Percentiles rank a stretch among this genome's conserved stretches.
Evolutionary conservation across 352 stramenopile genomes (phyloP).

Genomic region (Pythium insidiosum): DNA sequence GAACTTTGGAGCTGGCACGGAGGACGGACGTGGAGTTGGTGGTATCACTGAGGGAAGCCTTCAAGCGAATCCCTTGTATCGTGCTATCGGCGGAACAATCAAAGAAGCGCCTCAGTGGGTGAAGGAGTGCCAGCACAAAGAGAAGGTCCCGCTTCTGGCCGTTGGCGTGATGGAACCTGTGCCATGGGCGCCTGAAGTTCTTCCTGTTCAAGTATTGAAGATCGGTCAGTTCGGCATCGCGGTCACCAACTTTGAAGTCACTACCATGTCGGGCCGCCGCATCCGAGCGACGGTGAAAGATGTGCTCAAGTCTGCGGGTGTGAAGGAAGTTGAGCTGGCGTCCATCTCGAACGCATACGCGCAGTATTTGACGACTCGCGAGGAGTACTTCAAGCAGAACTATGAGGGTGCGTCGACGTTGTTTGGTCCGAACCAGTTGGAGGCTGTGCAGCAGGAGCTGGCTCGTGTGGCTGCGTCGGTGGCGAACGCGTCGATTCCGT

Average conservation of each 20-base stretch:
- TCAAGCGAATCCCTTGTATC: slow-evolving; percentile 23
- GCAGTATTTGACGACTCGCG: slow-evolving; percentile 52
- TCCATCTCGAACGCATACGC: slow-evolving; percentile 52
- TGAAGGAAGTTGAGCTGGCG: slow-evolving; percentile 40
- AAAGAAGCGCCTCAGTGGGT: slow-evolving; percentile 28
- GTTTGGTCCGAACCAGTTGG: slow-evolving; percentile 59
- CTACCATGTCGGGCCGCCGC: slow-evolving; percentile 47
- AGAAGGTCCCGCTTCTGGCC: slow-evolving; percentile 32
- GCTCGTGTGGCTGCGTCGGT: slow-evolving; percentile 26
- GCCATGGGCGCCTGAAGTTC: slow-evolving; percentile 32
- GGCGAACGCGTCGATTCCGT: slow-evolving; percentile 7
- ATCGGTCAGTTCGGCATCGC: slow-evolving; percentile 45
- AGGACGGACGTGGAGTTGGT: slow-evolving; percentile 29
- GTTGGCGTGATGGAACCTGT: slow-evolving; percentile 29
- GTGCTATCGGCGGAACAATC: slow-evolving; percentile 12
- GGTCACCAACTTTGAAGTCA: slow-evolving; percentile 47
- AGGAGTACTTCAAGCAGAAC: slow-evolving; percentile 55
- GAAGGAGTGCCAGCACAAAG: slow-evolving; percentile 23
- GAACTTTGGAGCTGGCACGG: slow-evolving; percentile 41
- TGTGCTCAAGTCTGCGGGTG: slow-evolving; percentile 13
- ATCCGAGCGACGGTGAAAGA: slow-evolving; percentile 25
- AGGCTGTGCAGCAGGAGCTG: slow-evolving; percentile 45
- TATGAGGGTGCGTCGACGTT: slow-evolving; percentile 70
- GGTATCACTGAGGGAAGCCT: slow-evolving; percentile 27
- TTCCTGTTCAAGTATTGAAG: slow-evolving; percentile 46